phyloP scores from a whole-genome alignment of 495 filamentous ascomycete genomes.

The Aspergillus ellipticus region DNA sequence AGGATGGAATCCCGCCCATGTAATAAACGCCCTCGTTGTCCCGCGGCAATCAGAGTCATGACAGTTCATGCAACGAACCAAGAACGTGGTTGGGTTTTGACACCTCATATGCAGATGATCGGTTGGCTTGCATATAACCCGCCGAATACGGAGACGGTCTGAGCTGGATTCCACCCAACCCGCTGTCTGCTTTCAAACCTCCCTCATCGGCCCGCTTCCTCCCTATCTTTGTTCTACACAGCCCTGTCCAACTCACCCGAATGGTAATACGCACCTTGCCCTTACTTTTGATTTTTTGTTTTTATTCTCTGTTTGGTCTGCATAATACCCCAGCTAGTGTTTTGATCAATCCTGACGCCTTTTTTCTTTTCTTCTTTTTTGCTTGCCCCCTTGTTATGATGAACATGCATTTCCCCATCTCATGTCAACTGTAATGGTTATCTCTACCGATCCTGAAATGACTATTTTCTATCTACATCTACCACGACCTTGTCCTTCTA shows the following conservation, averaged over 20 bases:
- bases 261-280: background rate
- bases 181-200: background rate
- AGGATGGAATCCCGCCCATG: conserved; percentile 71
- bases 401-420: background rate
- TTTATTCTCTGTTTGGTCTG: conserved; percentile 20
- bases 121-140: background rate
- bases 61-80: background rate
- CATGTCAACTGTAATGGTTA: background rate
- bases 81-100: background rate
- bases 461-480: too few species aligned
- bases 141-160: background rate
- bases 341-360: background rate
- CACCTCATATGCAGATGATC: background rate
- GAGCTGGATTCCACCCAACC: background rate
- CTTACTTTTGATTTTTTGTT: conserved; percentile 24
- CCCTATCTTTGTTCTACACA: too few species aligned
- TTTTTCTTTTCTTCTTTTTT: too few species aligned
- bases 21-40: conserved; percentile 78
- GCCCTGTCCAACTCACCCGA: background rate
- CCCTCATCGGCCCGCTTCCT: background rate
- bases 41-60: conserved; percentile 22
- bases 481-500: too few species aligned
- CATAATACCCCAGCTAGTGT: conserved; percentile 37
- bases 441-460: background rate
- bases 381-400: too few species aligned